These are phyloP conservation scores for Toxicodendron radicans DNA, from an alignment of 345 rosid species.

Conservation along the genomic window DNA sequence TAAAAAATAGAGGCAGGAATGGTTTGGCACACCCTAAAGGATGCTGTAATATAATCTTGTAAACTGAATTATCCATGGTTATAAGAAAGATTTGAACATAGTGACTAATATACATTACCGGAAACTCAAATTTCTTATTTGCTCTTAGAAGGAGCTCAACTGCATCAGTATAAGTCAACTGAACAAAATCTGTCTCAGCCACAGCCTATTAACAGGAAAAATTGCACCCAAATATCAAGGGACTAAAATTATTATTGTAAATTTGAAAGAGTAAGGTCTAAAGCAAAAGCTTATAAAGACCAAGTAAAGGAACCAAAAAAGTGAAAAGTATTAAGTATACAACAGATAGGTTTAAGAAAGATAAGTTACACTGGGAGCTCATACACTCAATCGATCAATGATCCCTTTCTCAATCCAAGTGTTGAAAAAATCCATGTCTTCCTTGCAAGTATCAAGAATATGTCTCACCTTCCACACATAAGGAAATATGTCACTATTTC, in stretches of 20 bases:
- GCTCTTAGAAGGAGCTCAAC: constrained; percentile 80
- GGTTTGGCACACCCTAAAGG: background rate
- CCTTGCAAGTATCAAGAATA: constrained; percentile 86
- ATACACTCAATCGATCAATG: constrained; percentile 78
- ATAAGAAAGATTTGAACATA: background rate
- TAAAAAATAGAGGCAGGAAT: background rate
- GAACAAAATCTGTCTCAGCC: constrained; percentile 85
- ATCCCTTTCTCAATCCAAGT: constrained; percentile 98
- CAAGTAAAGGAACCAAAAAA: constrained; percentile 4
- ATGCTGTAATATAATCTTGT: background rate
- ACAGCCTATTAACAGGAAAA: constrained; percentile 59
- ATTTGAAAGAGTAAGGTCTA: background rate
- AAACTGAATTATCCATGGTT: constrained; percentile 3
- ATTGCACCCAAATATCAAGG: constrained; percentile 14
- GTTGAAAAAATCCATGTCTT: constrained; percentile 98
- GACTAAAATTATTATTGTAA: background rate
- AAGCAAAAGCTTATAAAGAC: background rate
- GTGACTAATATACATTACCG: constrained; percentile 45
- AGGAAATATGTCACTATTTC: constrained; percentile 13
- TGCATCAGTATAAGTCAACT: constrained; percentile 85
- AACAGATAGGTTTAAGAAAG: constrained; percentile 17
- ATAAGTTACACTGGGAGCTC: constrained; percentile 38
- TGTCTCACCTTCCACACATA: constrained; percentile 65
- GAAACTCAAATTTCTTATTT: constrained; percentile 83
- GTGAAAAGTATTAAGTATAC: background rate